Evolutionary conservation across 2,329 filamentous ascomycete species (phyloP), one percentile per base, ranked within the genome.

Genomic region (Aspergillus pseudonomiae): DNA sequence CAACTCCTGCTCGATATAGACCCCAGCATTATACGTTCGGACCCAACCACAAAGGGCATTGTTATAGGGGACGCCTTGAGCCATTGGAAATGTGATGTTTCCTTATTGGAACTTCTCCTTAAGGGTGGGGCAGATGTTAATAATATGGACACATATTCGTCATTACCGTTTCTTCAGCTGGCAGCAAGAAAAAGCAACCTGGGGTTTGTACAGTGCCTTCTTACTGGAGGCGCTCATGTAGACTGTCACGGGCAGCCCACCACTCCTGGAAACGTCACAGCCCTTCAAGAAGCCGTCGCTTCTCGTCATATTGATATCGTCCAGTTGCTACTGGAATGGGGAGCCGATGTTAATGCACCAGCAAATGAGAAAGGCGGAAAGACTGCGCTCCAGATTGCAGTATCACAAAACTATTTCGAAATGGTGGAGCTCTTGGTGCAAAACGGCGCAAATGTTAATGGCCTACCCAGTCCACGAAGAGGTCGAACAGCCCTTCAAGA

Each of bases 381-480:
- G 53, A 69, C 68, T 21, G 60, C 68, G 1, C 56, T 69, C 21
- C 64, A 69, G 43, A 48, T 54, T 28, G 65, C 70, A 26, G 63
- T 56, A 3, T 50, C 58, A 24, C 21, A 60, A 30, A 53, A 64
- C 30, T 24, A 65, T 34, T 12, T 62, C 26, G 54, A 66, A 7
- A 21, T 72, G 45, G 67, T 68, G 6, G 36, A 41, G 36, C 36
- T 41, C 36, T 41, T 41, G 19, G 36, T 41, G 36, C 2, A 41
- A 2, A 10, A 56, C 62, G 71, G 68, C 32, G 71, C 69, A 14
- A 65, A 73, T 63, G 60, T 73, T 12, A 74, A 73, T 64, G 68
- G 73, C 24, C 32, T 46, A 57, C 58, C 39, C 4, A 63, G 56
- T 56, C 60, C 63, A n/a, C 39, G 60, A n/a, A 12, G 50, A n/a